phyloP scores from a whole-genome alignment of 495 filamentous ascomycete species.

The Tuber melanosporum region DNA sequence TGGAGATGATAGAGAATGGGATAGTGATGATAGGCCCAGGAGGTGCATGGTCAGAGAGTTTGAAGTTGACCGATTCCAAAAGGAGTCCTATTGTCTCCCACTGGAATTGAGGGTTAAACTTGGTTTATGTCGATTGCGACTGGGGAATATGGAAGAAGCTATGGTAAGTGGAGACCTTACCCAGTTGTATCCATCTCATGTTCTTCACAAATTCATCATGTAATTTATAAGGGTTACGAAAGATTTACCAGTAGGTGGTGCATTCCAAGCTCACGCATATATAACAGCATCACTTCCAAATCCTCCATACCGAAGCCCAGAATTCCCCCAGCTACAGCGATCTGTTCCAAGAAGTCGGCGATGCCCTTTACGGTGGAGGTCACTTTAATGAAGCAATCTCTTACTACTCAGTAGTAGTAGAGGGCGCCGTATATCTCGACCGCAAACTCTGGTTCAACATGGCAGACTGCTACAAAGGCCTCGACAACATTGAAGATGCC shows the following conservation, averaged over 20 bases:
- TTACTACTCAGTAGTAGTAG: slow-evolving; percentile 65
- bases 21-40: slow-evolving; percentile 63
- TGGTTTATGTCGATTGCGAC: slow-evolving; percentile 68
- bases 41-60: slow-evolving; percentile 52
- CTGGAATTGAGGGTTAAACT: slow-evolving; percentile 80
- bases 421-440: slow-evolving; percentile 54
- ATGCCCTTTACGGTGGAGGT: slow-evolving; percentile 55
- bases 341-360: slow-evolving; percentile 66
- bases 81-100: slow-evolving; percentile 69
- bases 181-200: slow-evolving; percentile 4
- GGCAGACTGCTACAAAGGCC: slow-evolving; percentile 61
- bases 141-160: slow-evolving; percentile 67
- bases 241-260: neutral
- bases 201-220: neutral
- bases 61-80: slow-evolving; percentile 50
- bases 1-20: slow-evolving; percentile 89
- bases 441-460: slow-evolving; percentile 61
- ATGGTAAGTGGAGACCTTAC: slow-evolving; percentile 50
- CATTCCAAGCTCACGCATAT: slow-evolving; percentile 5
- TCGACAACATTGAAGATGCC: slow-evolving; percentile 59
- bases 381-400: slow-evolving; percentile 58
- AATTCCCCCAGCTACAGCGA: slow-evolving; percentile 58
- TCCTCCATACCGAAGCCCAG: slow-evolving; percentile 40
- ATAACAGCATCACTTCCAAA: slow-evolving; percentile 48
- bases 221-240: slow-evolving; percentile 1